These are phyloP conservation scores for Monilinia aucupariae DNA, from an alignment of 2,329 filamentous ascomycete species.

Conservation along the genomic window DNA sequence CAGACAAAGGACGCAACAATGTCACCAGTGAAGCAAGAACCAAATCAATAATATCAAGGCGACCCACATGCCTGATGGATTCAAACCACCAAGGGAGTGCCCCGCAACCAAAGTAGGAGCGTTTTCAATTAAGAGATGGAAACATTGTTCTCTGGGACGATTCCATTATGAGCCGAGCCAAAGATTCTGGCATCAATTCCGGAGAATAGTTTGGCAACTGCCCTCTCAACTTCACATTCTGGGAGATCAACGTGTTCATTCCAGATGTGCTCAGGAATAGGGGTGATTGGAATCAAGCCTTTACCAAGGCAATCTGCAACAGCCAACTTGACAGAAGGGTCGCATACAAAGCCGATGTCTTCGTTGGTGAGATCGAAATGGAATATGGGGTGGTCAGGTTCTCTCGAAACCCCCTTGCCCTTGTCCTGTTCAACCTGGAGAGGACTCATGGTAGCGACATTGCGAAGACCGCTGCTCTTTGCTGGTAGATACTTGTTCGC, in stretches of 20 bases:
- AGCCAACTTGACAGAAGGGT: background rate
- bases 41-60: background rate
- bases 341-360: background rate
- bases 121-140: slow-evolving; percentile 3
- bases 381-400: background rate
- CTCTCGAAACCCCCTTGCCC: background rate
- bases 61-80: slow-evolving; percentile 13
- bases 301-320: background rate
- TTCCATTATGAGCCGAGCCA: background rate
- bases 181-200: background rate
- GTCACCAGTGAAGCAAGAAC: background rate
- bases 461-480: slow-evolving; percentile 18
- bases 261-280: slow-evolving; percentile 7
- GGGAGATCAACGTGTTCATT: background rate
- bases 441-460: slow-evolving; percentile 19
- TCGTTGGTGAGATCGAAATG: background rate
- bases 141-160: background rate
- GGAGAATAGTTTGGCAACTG: background rate
- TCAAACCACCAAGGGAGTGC: slow-evolving; percentile 11
- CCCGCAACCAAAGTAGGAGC: slow-evolving; percentile 15
- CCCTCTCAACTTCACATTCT: background rate
- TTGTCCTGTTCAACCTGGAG: slow-evolving; percentile 12
- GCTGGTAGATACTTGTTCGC: slow-evolving; percentile 18
- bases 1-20: background rate
- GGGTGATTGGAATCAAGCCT: slow-evolving; percentile 4